Conservation (phyloP, 2,329 filamentous ascomycete genomes). For the Blastomyces gilchristii region DNA sequence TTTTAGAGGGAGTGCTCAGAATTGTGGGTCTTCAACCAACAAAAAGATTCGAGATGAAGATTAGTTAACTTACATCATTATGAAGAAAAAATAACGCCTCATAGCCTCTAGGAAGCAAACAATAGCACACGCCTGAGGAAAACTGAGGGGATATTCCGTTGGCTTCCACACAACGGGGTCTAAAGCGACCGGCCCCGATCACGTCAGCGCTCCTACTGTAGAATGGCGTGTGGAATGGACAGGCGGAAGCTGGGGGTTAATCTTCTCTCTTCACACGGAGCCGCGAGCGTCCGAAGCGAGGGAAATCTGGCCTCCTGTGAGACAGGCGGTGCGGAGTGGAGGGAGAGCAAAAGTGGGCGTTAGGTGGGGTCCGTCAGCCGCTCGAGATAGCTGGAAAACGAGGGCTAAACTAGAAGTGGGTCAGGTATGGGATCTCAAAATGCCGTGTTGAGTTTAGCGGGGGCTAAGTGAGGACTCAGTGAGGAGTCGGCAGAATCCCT, state of each 20-base stretch:
- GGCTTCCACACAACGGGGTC: neutral
- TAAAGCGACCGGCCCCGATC: neutral
- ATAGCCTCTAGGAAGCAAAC: neutral
- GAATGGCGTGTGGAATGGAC: neutral
- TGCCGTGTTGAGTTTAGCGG: neutral
- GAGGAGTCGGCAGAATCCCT: neutral
- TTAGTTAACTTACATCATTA: too few relatives aligned
- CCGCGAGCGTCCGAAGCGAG: neutral
- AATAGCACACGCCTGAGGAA: neutral
- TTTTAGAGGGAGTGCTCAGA: too few relatives aligned
- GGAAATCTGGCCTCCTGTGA: neutral
- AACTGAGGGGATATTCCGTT: neutral
- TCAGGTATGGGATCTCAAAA: neutral
- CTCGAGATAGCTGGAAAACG: neutral
- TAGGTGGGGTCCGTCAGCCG: neutral
- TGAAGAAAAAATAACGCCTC: neutral
- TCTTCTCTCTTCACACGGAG: neutral
- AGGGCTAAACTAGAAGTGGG: neutral
- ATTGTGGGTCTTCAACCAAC: too few relatives aligned
- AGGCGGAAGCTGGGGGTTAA: neutral
- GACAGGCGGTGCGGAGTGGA: neutral
- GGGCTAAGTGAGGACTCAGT: neutral
- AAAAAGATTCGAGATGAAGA: too few relatives aligned
- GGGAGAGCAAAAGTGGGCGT: neutral
- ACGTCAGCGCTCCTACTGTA: neutral